Evolutionary conservation across 441 rosid species (phyloP), one percentile per base, ranked within the genome.

Genomic region (Corymbia calophylla): DNA sequence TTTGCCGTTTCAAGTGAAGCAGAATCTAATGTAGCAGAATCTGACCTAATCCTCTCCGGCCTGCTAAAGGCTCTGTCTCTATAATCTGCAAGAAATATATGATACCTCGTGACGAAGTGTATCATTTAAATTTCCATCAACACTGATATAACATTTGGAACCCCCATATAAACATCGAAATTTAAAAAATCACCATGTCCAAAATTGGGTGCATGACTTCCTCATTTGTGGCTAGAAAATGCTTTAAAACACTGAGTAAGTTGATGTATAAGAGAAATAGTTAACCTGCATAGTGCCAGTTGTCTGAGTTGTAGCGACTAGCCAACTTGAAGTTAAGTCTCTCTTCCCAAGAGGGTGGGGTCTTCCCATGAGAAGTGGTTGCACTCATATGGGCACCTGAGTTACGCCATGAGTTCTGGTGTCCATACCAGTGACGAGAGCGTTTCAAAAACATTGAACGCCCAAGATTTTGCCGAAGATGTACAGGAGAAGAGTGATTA

Each of bases 361-460:
- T 64, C 93, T 92, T 92, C 55, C 94, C 95, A 89, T 88, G 95
- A 84, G 95, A 92, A 91, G 94, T 91, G 25, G 95, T 91, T 88
- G 94, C 92, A 91, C 88, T 92, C 51, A 88, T 88, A 88, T 88
- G 92, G 90, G 87, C 92, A 53, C 93, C 93, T 31, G 94, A 91
- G 92, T 93, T 94, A 90, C 96, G 90, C 66, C 94, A 92, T 35
- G 95, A 91, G 92, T 94, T 93, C 17, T 93, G 97, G 89, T 94
- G 95, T 53, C 95, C 94, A 89, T 91, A 93, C 91, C 93, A 86
- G 90, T 95, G 94, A 47, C 94, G 96, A 9, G 95, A 92, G 82
- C 96, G 93, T 88, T 95, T 95, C 89, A 94, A 91, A 91, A 94
- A 91, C 31, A 95, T 53, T 82, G 96, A 91, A 66, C 92, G 94